phyloP scores from a whole-genome alignment of 1,284 basidiomycete genomes.

The Apiotrichum veenhuisii region DNA sequence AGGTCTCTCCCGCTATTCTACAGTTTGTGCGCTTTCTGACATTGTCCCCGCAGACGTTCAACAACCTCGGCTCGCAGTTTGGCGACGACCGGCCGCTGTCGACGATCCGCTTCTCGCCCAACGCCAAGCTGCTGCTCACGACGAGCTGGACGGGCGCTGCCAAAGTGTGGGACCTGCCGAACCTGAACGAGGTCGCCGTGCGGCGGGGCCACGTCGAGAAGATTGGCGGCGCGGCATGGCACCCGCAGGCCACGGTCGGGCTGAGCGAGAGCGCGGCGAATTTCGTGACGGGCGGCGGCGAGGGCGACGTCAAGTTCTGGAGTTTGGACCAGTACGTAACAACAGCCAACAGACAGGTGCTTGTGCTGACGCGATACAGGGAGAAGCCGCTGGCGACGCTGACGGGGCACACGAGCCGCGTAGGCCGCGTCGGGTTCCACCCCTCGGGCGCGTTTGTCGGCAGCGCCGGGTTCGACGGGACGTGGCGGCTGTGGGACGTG shows the following conservation, averaged over 20 bases:
- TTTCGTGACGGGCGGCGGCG: slow-evolving; percentile 85
- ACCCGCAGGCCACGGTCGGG: slow-evolving; percentile 83
- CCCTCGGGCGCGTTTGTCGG: slow-evolving; percentile 89
- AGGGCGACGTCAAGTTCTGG: slow-evolving; percentile 83
- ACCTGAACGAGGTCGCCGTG: slow-evolving; percentile 70
- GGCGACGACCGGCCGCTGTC: slow-evolving; percentile 93
- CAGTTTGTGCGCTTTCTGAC: slow-evolving; percentile 8
- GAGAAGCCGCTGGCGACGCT: slow-evolving; percentile 75
- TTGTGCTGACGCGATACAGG: slow-evolving; percentile 48
- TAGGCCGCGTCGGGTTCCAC: slow-evolving; percentile 93
- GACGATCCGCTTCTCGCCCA: slow-evolving; percentile 90
- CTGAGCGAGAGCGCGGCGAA: slow-evolving; percentile 70
- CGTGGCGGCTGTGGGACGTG: slow-evolving; percentile 98
- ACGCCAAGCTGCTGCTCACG: slow-evolving; percentile 80
- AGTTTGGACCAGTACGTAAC: slow-evolving; percentile 63
- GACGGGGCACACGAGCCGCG: slow-evolving; percentile 82
- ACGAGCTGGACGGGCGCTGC: slow-evolving; percentile 93
- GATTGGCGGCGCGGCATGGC: slow-evolving; percentile 95
- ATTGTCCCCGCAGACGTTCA: slow-evolving; percentile 68
- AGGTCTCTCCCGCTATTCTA: slow-evolving; percentile 26
- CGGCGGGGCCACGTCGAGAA: slow-evolving; percentile 81
- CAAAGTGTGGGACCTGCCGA: slow-evolving; percentile 92
- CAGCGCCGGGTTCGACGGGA: slow-evolving; percentile 93
- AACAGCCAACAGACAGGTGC: not conserved
- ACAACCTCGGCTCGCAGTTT: slow-evolving; percentile 93